Evolutionary conservation across 2,329 filamentous ascomycete species (phyloP).

Genomic region (Aspergillus transmontanensis): DNA sequence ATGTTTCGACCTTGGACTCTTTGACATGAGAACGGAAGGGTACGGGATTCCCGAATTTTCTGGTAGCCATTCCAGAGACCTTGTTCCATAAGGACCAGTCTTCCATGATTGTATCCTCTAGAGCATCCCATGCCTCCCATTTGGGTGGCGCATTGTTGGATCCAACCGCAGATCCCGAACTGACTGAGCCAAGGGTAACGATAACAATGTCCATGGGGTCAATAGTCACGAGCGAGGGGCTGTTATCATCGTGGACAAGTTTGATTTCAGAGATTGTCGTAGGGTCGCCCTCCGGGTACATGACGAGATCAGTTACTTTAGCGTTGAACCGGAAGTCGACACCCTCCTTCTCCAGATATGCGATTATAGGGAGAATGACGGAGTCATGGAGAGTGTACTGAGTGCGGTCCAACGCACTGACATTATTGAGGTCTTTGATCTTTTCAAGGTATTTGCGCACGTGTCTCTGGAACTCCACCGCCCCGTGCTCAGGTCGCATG

Average conservation of each 20-base stretch:
- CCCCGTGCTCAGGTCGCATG: slow-evolving; percentile 26
- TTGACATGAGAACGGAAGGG: slow-evolving; percentile 36
- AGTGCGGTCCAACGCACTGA: slow-evolving; percentile 24
- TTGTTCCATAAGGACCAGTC: slow-evolving; percentile 43
- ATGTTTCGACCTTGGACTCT: slow-evolving; percentile 41
- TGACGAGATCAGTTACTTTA: slow-evolving; percentile 24
- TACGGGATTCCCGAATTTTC: slow-evolving; percentile 37
- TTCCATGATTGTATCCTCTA: slow-evolving; percentile 26
- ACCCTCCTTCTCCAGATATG: slow-evolving; percentile 25
- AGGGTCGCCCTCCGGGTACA: slow-evolving; percentile 21
- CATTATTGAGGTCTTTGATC: slow-evolving; percentile 23
- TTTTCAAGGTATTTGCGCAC: slow-evolving; percentile 27
- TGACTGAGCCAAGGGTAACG: slow-evolving; percentile 44
- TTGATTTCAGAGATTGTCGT: slow-evolving; percentile 35
- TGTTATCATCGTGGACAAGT: slow-evolving; percentile 22
- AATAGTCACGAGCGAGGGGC: slow-evolving; percentile 25
- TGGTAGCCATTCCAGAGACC: slow-evolving; percentile 32
- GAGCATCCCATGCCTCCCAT: slow-evolving; percentile 9
- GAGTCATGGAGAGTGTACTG: slow-evolving; percentile 31
- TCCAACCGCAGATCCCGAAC: slow-evolving; percentile 34
- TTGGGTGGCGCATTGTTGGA: slow-evolving; percentile 30
- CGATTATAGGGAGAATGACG: slow-evolving; percentile 25
- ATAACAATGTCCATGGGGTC: slow-evolving; percentile 40
- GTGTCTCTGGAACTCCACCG: slow-evolving; percentile 25
- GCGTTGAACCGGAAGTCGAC: slow-evolving; percentile 31